Evolutionary conservation across 208 protist species (phyloP), one percentile per base, ranked within the genome.

Genomic region (Trypanosoma theileri): DNA sequence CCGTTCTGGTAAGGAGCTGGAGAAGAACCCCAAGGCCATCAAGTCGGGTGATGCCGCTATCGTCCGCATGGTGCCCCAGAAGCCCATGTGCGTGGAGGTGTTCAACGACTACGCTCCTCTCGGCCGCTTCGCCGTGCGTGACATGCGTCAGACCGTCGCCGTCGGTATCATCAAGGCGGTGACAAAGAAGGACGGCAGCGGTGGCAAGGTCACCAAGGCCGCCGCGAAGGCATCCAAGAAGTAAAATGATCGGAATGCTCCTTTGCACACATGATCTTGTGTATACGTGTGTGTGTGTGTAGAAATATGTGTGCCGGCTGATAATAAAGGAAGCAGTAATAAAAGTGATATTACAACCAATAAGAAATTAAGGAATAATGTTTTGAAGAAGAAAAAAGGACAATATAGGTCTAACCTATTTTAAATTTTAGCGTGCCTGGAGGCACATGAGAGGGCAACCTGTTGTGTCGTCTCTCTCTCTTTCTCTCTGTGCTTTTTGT

Each of bases 111-210:
- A 97, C 86, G 81, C 96, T 14, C 89, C 93, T 58, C 93, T 99
- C n/a, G 97, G 97, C 62, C 91, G 97, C 74, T 98, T 99, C 70
- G 96, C 93, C 71, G 85, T 98, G 56, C 89, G 96, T 56, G 97
- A 98, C 67, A 98, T 98, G 92, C 75, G 84, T 60, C 88, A 95
- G 79, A 98, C 96, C 35, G 95, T 99, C 26, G 98, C 95, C 60
- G 96, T 99, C 71, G 98, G 98, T 77, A 86, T 98, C 80, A 96
- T 99, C 93, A 98, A 97, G 84, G 61, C 45, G 1, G 79, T 86
- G 68, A 85, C 45, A 16, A 91, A 91, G 80, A 91, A 89, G 80
- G 85, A 89, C 21, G 67, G 63, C 54, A 71, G 77, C 71, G 75
- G 68, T 66, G 86, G 86, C 55, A 92, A 92, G 81, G 86, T 92